These are phyloP conservation scores for Eucalyptus pauciflora DNA, from an alignment of 345 rosid species.

Conservation along the genomic window DNA sequence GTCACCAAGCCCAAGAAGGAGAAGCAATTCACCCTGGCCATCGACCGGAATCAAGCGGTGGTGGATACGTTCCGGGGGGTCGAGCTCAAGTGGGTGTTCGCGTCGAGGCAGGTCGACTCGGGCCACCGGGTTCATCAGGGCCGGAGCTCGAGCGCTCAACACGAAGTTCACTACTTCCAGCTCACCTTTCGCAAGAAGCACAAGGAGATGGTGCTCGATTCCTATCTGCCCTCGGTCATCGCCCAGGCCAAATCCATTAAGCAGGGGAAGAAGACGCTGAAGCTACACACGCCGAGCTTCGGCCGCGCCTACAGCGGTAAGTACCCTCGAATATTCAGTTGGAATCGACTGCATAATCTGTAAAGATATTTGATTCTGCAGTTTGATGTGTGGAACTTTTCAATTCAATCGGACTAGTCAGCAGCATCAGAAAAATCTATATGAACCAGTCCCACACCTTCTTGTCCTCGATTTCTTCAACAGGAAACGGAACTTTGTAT, in stretches of 20 bases:
- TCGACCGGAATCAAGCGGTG: constrained; percentile 39
- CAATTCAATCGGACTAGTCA: not conserved
- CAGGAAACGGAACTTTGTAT: not conserved
- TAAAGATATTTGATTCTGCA: not conserved
- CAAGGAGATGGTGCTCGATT: constrained; percentile 30
- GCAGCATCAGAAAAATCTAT: too few species aligned
- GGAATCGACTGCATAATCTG: not conserved
- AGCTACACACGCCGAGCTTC: constrained; percentile 30
- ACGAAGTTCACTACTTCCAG: constrained; percentile 31
- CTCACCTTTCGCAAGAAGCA: constrained; percentile 45
- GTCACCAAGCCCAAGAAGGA: constrained; percentile 45
- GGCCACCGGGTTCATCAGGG: constrained; percentile 8
- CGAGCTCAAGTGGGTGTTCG: constrained; percentile 34
- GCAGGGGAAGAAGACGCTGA: constrained; percentile 38
- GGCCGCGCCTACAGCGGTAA: not conserved
- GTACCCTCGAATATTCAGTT: not conserved
- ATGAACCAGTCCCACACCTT: too few species aligned
- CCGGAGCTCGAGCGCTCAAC: not conserved
- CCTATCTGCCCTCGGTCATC: constrained; percentile 45
- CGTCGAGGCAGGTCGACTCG: constrained; percentile 5
- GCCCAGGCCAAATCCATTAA: constrained; percentile 18
- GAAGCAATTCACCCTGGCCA: constrained; percentile 18
- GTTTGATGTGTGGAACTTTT: not conserved
- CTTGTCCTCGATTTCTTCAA: too few species aligned
- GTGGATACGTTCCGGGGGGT: constrained; percentile 38